A percentile compares a stretch with the other conserved stretches of the same genome.
These are phyloP conservation scores for Trichophyton mentagrophytes DNA, from an alignment of 2,329 filamentous ascomycete genomes.

Conservation along the genomic window DNA sequence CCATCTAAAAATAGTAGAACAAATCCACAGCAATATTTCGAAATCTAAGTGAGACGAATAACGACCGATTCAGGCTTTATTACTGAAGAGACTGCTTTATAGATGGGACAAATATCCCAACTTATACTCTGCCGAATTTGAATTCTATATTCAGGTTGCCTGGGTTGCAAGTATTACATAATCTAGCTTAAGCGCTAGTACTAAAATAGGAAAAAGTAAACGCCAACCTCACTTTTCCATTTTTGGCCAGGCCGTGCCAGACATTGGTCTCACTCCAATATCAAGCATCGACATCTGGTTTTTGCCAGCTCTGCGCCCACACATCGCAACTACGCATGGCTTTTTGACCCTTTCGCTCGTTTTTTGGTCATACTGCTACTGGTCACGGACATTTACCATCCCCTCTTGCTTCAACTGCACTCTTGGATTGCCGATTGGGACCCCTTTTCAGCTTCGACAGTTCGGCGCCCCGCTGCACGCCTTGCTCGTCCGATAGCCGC, in stretches of 20 bases:
- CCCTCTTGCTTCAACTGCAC: neutral
- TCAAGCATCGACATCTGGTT: neutral
- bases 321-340: neutral
- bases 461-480: neutral
- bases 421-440: neutral
- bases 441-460: neutral
- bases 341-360: neutral
- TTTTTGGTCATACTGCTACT: neutral
- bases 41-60: too few relatives aligned
- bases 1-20: too few relatives aligned
- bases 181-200: neutral
- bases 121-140: neutral
- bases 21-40: too few relatives aligned
- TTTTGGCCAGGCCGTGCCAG: neutral
- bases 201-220: neutral
- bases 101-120: neutral
- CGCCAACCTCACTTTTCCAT: conserved; percentile 1
- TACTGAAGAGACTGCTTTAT: neutral
- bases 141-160: neutral
- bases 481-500: neutral
- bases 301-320: neutral
- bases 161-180: neutral
- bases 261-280: neutral
- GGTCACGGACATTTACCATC: too few relatives aligned
- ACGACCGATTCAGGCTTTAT: neutral